Base-by-base conservation (phyloP, 208 protist genomes). In the Jaenimonas drosophilae region DNA sequence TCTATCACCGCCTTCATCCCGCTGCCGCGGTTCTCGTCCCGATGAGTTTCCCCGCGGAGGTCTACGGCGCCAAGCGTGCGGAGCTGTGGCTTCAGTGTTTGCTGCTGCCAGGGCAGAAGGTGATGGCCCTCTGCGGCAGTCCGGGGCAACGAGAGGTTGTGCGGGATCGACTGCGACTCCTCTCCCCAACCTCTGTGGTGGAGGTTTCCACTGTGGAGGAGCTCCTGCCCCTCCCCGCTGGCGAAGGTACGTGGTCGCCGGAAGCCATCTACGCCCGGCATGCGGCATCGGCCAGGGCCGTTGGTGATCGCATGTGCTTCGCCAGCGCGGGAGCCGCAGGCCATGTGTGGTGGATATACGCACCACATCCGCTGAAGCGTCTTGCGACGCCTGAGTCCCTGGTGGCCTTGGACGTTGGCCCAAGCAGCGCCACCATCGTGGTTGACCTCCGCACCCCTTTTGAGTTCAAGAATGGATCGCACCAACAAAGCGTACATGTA, bases 391-490 rank as follows among this genome's bases (percentile, higher is more conserved):
- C n/a, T n/a, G 37, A 42, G 37, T 7, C 37, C 6, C 37, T 42
- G 9, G 14, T 21, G 17, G n/a, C 54, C 16, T 52, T 71, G 43
- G n/a, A 38, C 2, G 58, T 71, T 14, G 63, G 64, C 31, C 55
- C 60, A 27, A 17, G 16, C 2, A 48, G 58, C 0, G 43, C 34
- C 12, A 62, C 59, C 11, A 21, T 88, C 19, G 66, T 86, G 21
- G 39, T 91, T 11, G 78, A 88, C 31, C 71, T 79, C 54, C 78
- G 83, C 21, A 86, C 78, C 7, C 61, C 75, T 19, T 91, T 74
- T 58, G 77, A 91, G 62, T 88, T 88, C 52, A 71, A 68, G 42
- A 85, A 84, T 42, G 83, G 78, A 54, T 91, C 78, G 6, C 78
- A 88, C 44, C 63, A 71, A 31, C 60, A 76, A 46, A 84, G 75